A percentile compares a stretch with the other conserved stretches of the same genome.
Conservation (phyloP, 192 early-diverging fungal species). For the Gonapodya prolifera region DNA sequence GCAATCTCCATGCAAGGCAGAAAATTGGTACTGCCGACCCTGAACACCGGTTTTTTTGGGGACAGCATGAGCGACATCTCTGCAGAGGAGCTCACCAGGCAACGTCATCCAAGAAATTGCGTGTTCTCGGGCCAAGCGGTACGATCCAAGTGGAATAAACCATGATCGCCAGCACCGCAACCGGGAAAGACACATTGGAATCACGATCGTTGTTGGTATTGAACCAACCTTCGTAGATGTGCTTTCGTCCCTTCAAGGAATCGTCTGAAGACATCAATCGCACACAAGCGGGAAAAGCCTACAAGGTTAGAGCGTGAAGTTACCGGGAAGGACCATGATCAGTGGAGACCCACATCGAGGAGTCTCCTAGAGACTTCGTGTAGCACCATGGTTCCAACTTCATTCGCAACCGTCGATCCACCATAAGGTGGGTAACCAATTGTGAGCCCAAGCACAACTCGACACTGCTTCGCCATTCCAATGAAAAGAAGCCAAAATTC, state of each 20-base stretch:
- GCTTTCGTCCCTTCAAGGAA: not conserved
- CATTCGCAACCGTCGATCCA: not conserved
- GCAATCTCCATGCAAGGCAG: not conserved
- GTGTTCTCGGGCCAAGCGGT: not conserved
- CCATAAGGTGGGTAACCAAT: not conserved
- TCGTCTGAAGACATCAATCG: not conserved
- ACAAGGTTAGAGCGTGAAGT: not conserved
- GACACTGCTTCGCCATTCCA: not conserved
- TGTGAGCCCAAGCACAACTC: not conserved
- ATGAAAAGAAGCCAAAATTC: not conserved
- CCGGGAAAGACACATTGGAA: not conserved
- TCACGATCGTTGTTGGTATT: not conserved
- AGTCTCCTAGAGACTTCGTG: not conserved
- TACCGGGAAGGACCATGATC: not conserved
- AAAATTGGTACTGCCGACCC: not conserved
- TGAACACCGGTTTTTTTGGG: not conserved
- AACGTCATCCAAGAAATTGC: not conserved
- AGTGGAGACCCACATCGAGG: not conserved
- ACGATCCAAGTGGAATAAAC: not conserved
- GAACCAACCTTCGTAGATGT: not conserved
- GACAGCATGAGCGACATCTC: not conserved
- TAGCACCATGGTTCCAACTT: not conserved
- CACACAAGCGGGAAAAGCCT: not conserved
- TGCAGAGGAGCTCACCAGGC: not conserved
- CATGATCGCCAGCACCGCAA: not conserved